phyloP scores from a whole-genome alignment of 1,139 yeast genomes.

The Yamadazyma sp. region DNA sequence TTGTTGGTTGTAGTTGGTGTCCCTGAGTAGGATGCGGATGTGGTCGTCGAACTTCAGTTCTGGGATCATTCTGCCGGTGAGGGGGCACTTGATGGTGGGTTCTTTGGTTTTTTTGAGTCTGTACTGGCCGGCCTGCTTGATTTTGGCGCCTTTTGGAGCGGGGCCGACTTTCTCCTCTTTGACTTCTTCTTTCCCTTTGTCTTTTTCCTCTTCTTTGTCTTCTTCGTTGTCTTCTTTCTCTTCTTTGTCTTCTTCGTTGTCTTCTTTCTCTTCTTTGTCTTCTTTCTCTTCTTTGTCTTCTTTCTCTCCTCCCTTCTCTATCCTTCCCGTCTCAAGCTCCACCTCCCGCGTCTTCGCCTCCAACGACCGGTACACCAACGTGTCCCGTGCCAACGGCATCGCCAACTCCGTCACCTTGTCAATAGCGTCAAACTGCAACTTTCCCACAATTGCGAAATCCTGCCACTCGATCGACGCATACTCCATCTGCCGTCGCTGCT shows the following conservation, averaged over 20 bases:
- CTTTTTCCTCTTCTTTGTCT: background rate
- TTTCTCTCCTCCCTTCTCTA: constrained; percentile 5
- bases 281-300: constrained; percentile 3
- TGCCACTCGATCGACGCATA: constrained; percentile 89
- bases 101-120: constrained; percentile 44
- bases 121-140: constrained; percentile 68
- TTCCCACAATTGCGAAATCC: constrained; percentile 70
- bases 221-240: background rate
- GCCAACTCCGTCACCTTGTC: constrained; percentile 65
- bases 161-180: constrained; percentile 8
- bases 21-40: constrained; percentile 67
- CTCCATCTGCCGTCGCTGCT: constrained; percentile 44
- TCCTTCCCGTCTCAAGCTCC: constrained; percentile 7
- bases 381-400: constrained; percentile 58
- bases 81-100: constrained; percentile 61
- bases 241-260: background rate
- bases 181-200: constrained; percentile 1
- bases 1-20: constrained; percentile 76
- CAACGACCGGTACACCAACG: constrained; percentile 61
- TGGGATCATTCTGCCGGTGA: constrained; percentile 68
- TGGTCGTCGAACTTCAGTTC: constrained; percentile 75
- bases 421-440: constrained; percentile 63
- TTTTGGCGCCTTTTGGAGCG: constrained; percentile 58
- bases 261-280: constrained; percentile 10
- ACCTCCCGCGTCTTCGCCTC: constrained; percentile 34